These are phyloP conservation scores for Theileria annulata DNA, from an alignment of 169 alveolate species.

Conservation along the genomic window DNA sequence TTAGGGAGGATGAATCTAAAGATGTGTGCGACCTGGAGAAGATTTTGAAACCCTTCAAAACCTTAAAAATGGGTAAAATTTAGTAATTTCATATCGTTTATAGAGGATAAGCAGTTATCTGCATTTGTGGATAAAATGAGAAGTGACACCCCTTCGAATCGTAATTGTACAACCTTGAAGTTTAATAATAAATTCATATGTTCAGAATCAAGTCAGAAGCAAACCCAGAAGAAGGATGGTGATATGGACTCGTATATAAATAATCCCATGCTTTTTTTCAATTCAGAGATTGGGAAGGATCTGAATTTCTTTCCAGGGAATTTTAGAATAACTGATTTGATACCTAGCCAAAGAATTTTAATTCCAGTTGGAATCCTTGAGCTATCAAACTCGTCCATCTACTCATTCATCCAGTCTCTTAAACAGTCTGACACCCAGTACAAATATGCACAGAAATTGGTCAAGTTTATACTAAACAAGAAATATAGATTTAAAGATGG, in stretches of 20 bases:
- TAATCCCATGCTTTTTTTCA: background rate
- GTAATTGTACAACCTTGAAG: background rate
- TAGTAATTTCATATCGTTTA: background rate
- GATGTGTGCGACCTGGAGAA: background rate
- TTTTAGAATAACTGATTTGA: background rate
- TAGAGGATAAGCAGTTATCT: background rate
- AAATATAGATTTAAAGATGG: background rate
- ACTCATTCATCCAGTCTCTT: background rate
- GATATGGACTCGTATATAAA: conserved; percentile 2
- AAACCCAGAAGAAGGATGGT: background rate
- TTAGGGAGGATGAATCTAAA: background rate
- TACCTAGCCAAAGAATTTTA: background rate
- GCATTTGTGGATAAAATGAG: background rate
- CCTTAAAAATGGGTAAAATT: conserved; percentile 1
- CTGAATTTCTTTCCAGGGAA: background rate
- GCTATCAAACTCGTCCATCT: background rate
- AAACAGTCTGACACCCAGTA: background rate
- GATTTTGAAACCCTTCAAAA: background rate
- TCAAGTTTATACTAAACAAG: background rate
- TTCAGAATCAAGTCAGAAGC: background rate
- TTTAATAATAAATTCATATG: too few relatives aligned
- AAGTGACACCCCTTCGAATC: background rate
- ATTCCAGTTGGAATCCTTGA: conserved; percentile 1
- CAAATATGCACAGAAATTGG: background rate
- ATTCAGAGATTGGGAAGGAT: conserved; percentile 6